phyloP scores from a whole-genome alignment of 257 asterid species.

The Salvia hispanica region DNA sequence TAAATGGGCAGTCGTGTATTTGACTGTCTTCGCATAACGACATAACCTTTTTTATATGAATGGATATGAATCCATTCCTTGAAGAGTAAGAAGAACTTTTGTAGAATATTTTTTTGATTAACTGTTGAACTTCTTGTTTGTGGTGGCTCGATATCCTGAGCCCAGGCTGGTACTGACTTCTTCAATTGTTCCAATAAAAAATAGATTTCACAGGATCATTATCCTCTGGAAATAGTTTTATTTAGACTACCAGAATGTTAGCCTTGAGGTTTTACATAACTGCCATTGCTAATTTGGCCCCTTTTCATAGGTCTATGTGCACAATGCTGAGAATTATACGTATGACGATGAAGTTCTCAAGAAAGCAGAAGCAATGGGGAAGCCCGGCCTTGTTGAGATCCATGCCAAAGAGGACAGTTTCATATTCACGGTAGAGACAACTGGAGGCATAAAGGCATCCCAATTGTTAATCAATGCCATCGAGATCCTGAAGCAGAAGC shows the following conservation, averaged over 20 bases:
- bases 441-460: conserved; percentile 90
- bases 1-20: not conserved
- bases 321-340: conserved; percentile 84
- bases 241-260: conserved; percentile 8
- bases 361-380: conserved; percentile 87
- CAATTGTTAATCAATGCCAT: conserved; percentile 85
- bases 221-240: not conserved
- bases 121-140: not conserved
- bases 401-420: conserved; percentile 90
- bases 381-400: conserved; percentile 81
- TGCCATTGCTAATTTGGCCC: conserved; percentile 5
- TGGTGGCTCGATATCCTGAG: not conserved
- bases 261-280: not conserved
- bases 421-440: conserved; percentile 87
- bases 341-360: conserved; percentile 93
- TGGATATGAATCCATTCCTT: not conserved
- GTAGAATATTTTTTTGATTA: conserved; percentile 1
- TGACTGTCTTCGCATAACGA: not conserved
- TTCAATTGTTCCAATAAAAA: not conserved
- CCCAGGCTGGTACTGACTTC: not conserved
- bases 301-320: conserved; percentile 59
- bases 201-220: not conserved
- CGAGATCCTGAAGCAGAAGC: conserved; percentile 80
- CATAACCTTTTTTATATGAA: conserved; percentile 7
- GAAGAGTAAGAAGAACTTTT: not conserved